These are phyloP conservation scores for Fusarium chaquense DNA, from an alignment of 2,329 filamentous ascomycete genomes.

Conservation along the genomic window DNA sequence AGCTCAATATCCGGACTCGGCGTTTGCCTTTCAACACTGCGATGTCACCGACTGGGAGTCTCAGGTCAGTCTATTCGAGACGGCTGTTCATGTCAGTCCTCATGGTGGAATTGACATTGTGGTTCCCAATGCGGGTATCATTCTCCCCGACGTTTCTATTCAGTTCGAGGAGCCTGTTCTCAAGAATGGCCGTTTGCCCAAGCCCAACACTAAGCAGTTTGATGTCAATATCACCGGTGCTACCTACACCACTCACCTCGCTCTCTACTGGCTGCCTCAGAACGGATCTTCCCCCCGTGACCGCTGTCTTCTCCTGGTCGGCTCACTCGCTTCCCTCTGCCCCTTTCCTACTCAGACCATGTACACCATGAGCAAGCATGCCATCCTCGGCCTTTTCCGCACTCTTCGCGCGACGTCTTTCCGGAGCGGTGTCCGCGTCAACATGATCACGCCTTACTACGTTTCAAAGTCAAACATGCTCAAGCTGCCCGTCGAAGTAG, in stretches of 20 bases:
- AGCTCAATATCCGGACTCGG: constrained; percentile 51
- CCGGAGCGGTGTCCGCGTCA: constrained; percentile 67
- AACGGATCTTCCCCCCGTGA: constrained; percentile 54
- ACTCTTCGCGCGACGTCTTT: constrained; percentile 63
- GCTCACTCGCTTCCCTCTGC: constrained; percentile 69
- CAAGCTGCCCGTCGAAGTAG: constrained; percentile 58
- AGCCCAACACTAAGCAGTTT: constrained; percentile 65
- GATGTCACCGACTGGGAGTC: constrained; percentile 75
- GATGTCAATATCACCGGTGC: constrained; percentile 74
- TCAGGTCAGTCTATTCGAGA: constrained; percentile 72
- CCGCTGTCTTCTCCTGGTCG: constrained; percentile 71
- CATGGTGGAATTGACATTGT: constrained; percentile 70
- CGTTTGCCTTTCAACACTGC: constrained; percentile 69
- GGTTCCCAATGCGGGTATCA: constrained; percentile 75
- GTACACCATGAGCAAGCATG: constrained; percentile 75
- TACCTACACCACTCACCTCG: constrained; percentile 74
- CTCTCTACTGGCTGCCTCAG: constrained; percentile 59
- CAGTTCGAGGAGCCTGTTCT: constrained; percentile 62
- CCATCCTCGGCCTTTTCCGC: constrained; percentile 73
- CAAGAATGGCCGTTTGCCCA: constrained; percentile 56
- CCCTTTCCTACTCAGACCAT: constrained; percentile 60
- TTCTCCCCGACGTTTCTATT: constrained; percentile 48
- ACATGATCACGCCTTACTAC: constrained; percentile 77
- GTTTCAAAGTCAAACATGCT: constrained; percentile 69
- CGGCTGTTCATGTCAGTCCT: constrained; percentile 65